A percentile compares a stretch with the other conserved stretches of the same genome.
Evolutionary conservation across 2,329 filamentous ascomycete species (phyloP).

Genomic region (Venturia nashicola): DNA sequence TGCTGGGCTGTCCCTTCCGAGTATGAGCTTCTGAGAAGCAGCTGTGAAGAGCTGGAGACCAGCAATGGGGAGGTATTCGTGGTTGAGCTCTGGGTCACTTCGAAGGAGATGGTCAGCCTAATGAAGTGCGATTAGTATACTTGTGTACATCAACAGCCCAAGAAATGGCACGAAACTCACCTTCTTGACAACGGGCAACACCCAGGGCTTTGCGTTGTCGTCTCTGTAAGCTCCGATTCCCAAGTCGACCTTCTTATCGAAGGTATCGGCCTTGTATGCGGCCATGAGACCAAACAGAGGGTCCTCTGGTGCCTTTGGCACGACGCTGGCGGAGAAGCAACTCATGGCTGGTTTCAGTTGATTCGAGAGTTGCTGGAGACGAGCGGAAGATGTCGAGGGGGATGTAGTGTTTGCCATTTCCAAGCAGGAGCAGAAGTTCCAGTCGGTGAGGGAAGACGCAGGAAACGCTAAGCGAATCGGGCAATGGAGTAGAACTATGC

Average conservation of each 20-base stretch:
- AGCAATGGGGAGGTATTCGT: conserved; percentile 96
- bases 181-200: conserved; percentile 92
- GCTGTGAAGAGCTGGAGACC: conserved; percentile 75
- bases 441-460: neutral
- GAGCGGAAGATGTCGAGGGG: conserved; percentile 2
- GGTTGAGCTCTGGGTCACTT: conserved; percentile 81
- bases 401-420: neutral
- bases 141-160: neutral
- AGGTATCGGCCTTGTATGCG: conserved; percentile 69
- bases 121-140: neutral
- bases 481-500: neutral
- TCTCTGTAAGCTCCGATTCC: conserved; percentile 94
- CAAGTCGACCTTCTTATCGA: conserved; percentile 77
- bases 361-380: conserved; percentile 7
- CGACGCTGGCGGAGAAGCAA: conserved; percentile 61
- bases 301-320: conserved; percentile 88
- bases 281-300: conserved; percentile 87
- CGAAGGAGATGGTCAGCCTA: conserved; percentile 85
- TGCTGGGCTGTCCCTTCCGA: conserved; percentile 69
- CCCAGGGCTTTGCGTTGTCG: conserved; percentile 92
- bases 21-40: conserved; percentile 81
- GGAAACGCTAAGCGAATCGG: neutral
- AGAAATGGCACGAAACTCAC: conserved; percentile 33
- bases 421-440: neutral
- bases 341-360: conserved; percentile 29